Percentiles rank a stretch among this genome's conserved stretches.
These are phyloP conservation scores for Nitzschia inconspicua DNA, from an alignment of 108 stramenopile species.

Conservation along the genomic window DNA sequence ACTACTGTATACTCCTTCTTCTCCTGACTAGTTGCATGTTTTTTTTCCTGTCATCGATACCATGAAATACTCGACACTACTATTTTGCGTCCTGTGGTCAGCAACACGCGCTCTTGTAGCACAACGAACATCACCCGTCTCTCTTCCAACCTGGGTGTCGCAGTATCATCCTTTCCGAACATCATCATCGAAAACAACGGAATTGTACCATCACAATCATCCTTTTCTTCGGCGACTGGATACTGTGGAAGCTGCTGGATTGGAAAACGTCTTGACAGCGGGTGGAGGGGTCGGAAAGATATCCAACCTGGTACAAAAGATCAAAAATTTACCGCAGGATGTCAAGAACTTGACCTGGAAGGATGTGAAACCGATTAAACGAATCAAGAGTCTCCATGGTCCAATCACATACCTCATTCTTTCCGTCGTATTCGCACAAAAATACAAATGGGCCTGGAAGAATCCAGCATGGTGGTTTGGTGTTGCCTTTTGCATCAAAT, in stretches of 20 bases:
- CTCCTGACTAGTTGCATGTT: too few species aligned
- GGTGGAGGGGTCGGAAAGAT: neutral
- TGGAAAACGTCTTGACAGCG: constrained; percentile 17
- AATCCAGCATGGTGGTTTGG: constrained; percentile 32
- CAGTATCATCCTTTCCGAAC: too few species aligned
- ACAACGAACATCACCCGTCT: too few species aligned
- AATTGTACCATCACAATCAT: too few species aligned
- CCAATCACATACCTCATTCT: constrained; percentile 32
- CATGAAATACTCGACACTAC: too few species aligned
- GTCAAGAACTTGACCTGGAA: neutral
- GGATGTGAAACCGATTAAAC: constrained; percentile 6
- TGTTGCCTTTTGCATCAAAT: constrained; percentile 70
- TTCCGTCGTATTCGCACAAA: constrained; percentile 10
- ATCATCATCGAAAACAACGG: too few species aligned
- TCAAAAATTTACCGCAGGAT: neutral
- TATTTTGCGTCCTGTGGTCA: too few species aligned
- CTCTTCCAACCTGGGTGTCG: too few species aligned
- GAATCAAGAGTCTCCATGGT: constrained; percentile 25
- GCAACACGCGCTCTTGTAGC: too few species aligned
- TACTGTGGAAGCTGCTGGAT: constrained; percentile 17
- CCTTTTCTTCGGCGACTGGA: too few species aligned
- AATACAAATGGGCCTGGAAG: constrained; percentile 19
- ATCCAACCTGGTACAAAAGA: neutral
- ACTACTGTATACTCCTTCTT: too few species aligned
- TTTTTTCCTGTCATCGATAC: too few species aligned